These are phyloP conservation scores for Lepiota brunneoincarnata DNA, from an alignment of 768 basidiomycete genomes.

Conservation along the genomic window DNA sequence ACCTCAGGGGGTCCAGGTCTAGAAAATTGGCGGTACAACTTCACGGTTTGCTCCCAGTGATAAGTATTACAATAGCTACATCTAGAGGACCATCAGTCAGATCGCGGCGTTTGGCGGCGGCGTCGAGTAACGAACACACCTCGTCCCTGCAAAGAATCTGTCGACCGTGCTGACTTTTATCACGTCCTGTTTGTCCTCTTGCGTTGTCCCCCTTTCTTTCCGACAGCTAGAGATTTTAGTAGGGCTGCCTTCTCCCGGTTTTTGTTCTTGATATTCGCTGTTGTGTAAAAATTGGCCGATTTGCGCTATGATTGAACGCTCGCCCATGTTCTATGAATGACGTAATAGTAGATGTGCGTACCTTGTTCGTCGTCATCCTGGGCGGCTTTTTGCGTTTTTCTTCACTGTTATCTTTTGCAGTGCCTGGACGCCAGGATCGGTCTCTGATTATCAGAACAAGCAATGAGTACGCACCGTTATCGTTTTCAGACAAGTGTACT, in stretches of 20 bases:
- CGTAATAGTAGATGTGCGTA: slow-evolving; percentile 22
- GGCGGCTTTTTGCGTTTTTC: slow-evolving; percentile 46
- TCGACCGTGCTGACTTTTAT: background rate
- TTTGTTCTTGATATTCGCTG: slow-evolving; percentile 85
- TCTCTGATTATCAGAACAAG: background rate
- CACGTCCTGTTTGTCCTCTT: slow-evolving; percentile 28
- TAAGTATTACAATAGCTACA: slow-evolving; percentile 1
- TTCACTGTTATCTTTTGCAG: background rate
- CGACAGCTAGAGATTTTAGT: slow-evolving; percentile 53
- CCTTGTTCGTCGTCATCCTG: slow-evolving; percentile 95
- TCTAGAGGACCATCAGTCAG: slow-evolving; percentile 6
- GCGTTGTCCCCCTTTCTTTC: slow-evolving; percentile 43
- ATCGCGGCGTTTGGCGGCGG: slow-evolving; percentile 3
- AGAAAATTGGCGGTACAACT: background rate
- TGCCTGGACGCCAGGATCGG: background rate
- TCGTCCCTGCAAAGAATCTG: background rate
- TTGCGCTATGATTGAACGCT: slow-evolving; percentile 56
- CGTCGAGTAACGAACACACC: slow-evolving; percentile 10
- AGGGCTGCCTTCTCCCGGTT: slow-evolving; percentile 64
- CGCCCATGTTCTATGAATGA: slow-evolving; percentile 4
- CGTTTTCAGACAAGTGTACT: slow-evolving; percentile 21
- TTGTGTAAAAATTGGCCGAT: slow-evolving; percentile 85
- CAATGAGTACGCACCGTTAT: slow-evolving; percentile 16
- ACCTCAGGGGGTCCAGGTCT: background rate
- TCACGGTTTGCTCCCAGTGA: background rate